phyloP scores from a whole-genome alignment of 2,329 filamentous ascomycete genomes.

The Sphaerostilbella broomeana region DNA sequence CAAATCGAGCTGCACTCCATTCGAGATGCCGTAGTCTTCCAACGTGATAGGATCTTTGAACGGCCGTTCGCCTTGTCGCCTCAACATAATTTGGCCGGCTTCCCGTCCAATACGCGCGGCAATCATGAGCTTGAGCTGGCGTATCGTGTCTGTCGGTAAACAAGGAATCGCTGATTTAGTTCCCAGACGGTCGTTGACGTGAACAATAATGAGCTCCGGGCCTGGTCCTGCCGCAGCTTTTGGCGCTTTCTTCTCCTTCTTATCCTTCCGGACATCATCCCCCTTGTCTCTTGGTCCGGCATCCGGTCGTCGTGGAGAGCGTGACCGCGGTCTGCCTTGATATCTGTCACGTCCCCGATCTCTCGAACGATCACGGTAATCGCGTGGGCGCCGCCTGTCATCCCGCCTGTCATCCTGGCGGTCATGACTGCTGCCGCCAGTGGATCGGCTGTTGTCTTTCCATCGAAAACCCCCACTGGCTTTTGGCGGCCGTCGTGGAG shows the following conservation, averaged over 20 bases:
- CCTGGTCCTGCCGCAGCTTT: constrained; percentile 27
- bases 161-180: constrained; percentile 95
- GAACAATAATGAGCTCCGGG: constrained; percentile 88
- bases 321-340: constrained; percentile 15
- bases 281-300: constrained; percentile 28
- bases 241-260: constrained; percentile 23
- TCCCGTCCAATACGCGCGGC: constrained; percentile 83
- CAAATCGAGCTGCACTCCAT: constrained; percentile 67
- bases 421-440: constrained; percentile 38
- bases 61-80: constrained; percentile 83
- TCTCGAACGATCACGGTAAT: constrained; percentile 38
- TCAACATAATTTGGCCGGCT: constrained; percentile 84
- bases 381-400: constrained; percentile 32
- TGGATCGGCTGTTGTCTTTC: constrained; percentile 50
- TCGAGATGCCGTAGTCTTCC: constrained; percentile 89
- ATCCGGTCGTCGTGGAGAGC: constrained; percentile 20
- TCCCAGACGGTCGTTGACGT: constrained; percentile 90
- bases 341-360: constrained; percentile 27
- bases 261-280: constrained; percentile 34
- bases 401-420: constrained; percentile 26
- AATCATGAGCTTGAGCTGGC: constrained; percentile 85
- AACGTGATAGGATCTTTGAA: constrained; percentile 88
- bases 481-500: constrained; percentile 19
- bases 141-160: constrained; percentile 74
- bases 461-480: constrained; percentile 46